Evolutionary conservation across 306 rosid species (phyloP).

Genomic region (Psophocarpus tetragonolobus): DNA sequence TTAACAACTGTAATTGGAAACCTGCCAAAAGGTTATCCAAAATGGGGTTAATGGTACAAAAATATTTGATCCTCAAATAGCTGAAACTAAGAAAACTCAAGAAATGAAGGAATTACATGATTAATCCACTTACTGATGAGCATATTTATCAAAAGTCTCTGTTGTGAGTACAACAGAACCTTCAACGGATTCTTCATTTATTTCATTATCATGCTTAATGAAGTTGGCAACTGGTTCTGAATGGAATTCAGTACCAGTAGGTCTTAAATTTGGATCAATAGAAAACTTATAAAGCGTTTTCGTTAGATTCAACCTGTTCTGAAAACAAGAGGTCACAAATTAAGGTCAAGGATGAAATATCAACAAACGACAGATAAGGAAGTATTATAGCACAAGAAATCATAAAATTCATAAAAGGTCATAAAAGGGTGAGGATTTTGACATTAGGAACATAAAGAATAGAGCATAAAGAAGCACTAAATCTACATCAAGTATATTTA

Average conservation of each 20-base stretch:
- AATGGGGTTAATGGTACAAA: constrained; percentile 27
- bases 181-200: constrained; percentile 64
- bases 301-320: constrained; percentile 95
- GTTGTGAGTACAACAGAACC: constrained; percentile 57
- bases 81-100: constrained; percentile 22
- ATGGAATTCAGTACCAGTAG: constrained; percentile 79
- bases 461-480: not conserved
- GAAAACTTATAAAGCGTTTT: constrained; percentile 91
- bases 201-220: constrained; percentile 84
- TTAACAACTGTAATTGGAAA: constrained; percentile 73
- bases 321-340: constrained; percentile 51
- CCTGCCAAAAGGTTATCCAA: constrained; percentile 52
- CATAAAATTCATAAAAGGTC: constrained; percentile 18
- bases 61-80: constrained; percentile 1
- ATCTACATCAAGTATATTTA: constrained; percentile 19
- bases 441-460: constrained; percentile 18
- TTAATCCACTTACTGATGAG: constrained; percentile 70
- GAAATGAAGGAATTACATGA: constrained; percentile 30
- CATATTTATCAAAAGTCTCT: constrained; percentile 65
- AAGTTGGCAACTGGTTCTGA: constrained; percentile 53
- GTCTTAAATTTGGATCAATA: constrained; percentile 69
- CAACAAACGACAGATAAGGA: constrained; percentile 18
- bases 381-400: constrained; percentile 19
- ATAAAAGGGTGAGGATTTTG: constrained; percentile 10
- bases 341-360: constrained; percentile 39